Conservation (phyloP, 2,329 filamentous ascomycete genomes). For the Neurospora sp. region DNA sequence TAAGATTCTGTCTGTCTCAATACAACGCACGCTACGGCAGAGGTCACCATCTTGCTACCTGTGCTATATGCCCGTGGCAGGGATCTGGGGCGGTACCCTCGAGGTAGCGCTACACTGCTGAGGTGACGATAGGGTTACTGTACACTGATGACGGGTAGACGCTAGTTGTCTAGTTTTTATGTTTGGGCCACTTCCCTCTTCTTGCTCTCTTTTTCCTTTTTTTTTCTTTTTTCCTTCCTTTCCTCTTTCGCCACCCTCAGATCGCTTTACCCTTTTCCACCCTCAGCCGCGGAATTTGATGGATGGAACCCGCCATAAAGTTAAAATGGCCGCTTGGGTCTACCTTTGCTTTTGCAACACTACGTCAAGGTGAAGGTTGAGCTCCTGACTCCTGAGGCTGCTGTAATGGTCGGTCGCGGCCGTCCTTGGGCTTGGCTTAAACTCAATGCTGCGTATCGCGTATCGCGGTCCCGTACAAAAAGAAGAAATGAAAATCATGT, state of each 20-base stretch:
- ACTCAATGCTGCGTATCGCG: neutral
- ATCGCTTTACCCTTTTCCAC: neutral
- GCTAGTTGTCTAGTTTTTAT: neutral
- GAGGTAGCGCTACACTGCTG: neutral
- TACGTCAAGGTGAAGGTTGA: neutral
- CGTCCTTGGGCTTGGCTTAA: neutral
- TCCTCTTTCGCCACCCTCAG: neutral
- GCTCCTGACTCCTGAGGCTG: neutral
- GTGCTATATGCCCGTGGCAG: neutral
- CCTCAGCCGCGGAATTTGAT: neutral
- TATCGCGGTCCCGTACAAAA: neutral
- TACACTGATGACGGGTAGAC: neutral
- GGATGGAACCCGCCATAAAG: neutral
- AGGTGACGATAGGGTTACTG: neutral
- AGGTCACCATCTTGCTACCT: neutral
- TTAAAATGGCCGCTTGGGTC: neutral
- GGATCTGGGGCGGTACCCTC: neutral
- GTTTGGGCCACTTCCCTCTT: neutral
- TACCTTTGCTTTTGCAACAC: neutral
- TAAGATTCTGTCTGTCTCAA: neutral
- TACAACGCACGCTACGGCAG: neutral
- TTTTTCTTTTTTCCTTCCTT: neutral
- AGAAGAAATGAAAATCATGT: neutral
- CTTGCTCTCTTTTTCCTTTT: neutral
- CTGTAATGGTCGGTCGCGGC: neutral